A percentile compares a stretch with the other conserved stretches of the same genome.
Evolutionary conservation across 306 rosid genomes (phyloP).

Genomic region (Lagenaria siceraria): DNA sequence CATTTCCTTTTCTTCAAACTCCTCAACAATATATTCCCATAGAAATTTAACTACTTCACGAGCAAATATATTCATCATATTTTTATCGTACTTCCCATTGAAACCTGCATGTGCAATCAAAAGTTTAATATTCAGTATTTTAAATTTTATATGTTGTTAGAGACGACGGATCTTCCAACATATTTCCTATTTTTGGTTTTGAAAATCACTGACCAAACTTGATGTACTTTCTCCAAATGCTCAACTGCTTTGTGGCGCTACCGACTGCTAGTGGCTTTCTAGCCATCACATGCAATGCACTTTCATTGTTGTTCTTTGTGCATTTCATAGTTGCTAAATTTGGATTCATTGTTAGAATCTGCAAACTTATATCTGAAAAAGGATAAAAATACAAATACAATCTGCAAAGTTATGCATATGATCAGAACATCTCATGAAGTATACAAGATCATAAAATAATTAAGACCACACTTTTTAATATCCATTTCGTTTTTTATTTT

Average conservation of each 20-base stretch:
- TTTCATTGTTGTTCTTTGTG: not conserved
- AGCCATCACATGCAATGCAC: constrained; percentile 17
- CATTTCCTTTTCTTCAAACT: not conserved
- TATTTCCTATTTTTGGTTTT: no score
- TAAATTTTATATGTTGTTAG: no score
- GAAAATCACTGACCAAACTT: not conserved
- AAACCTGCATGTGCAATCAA: not conserved
- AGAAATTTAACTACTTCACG: constrained; percentile 1
- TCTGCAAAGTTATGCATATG: no score
- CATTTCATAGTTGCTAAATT: not conserved
- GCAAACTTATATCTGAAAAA: not conserved
- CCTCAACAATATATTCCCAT: not conserved
- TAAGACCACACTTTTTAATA: no score
- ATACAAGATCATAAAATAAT: no score
- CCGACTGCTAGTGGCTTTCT: constrained; percentile 3
- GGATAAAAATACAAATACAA: no score
- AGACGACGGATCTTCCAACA: no score
- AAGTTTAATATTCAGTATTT: no score
- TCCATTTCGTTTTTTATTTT: no score
- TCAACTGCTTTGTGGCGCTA: not conserved
- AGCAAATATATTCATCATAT: constrained; percentile 1
- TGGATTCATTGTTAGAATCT: not conserved
- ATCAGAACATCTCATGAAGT: no score
- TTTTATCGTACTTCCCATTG: not conserved
- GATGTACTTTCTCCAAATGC: constrained; percentile 2